Conservation (phyloP, 371 early-diverging fungal species). For the Dichotomocladium elegans region DNA sequence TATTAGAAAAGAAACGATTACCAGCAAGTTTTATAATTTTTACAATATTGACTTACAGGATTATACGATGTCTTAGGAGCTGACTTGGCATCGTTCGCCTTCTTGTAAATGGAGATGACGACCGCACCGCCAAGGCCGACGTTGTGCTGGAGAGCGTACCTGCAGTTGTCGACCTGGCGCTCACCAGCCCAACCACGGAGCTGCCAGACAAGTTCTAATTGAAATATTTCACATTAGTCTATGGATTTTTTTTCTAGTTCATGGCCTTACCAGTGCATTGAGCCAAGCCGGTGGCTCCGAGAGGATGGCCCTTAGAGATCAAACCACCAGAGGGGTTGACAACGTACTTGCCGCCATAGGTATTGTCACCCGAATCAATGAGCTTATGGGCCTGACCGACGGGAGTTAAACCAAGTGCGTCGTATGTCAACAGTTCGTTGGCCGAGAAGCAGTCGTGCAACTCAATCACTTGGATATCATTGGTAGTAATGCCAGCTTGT, state of each 20-base stretch:
- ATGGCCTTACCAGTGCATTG: slow-evolving; percentile 59
- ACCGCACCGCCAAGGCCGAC: slow-evolving; percentile 80
- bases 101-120: slow-evolving; percentile 68
- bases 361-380: slow-evolving; percentile 53
- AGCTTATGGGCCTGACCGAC: slow-evolving; percentile 64
- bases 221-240: background rate
- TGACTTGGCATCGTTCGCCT: slow-evolving; percentile 36
- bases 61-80: slow-evolving; percentile 67
- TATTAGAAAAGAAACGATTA: too few species aligned
- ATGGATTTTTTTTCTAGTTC: background rate
- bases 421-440: slow-evolving; percentile 79
- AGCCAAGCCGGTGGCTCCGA: slow-evolving; percentile 81
- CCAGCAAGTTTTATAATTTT: background rate
- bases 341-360: slow-evolving; percentile 63
- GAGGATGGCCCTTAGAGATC: slow-evolving; percentile 81
- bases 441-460: slow-evolving; percentile 84
- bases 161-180: slow-evolving; percentile 66
- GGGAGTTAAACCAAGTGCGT: slow-evolving; percentile 68
- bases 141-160: slow-evolving; percentile 76
- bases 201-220: slow-evolving; percentile 58
- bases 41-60: too few species aligned
- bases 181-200: slow-evolving; percentile 70
- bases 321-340: slow-evolving; percentile 80
- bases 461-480: slow-evolving; percentile 71
- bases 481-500: slow-evolving; percentile 57